Evolutionary conservation across 495 filamentous ascomycete species (phyloP).

Genomic region (Aspergillus kassunensis): DNA sequence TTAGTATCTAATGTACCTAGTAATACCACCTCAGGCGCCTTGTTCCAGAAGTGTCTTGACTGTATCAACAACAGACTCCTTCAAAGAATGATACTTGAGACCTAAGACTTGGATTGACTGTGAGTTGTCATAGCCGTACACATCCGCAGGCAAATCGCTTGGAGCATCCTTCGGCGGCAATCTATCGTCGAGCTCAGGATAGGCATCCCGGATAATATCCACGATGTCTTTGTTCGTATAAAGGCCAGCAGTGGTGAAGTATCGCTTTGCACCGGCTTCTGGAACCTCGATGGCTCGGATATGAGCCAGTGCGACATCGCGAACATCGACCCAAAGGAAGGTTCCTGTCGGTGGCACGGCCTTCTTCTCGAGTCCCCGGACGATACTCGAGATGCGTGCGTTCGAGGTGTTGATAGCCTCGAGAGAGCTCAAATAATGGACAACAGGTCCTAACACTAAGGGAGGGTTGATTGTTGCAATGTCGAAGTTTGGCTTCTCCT

Average conservation of each 20-base stretch:
- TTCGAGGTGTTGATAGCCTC: conserved; percentile 69
- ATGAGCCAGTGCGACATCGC: conserved; percentile 69
- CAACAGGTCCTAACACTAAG: conserved; percentile 68
- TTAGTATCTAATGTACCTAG: background rate
- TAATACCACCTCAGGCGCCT: conserved; percentile 23
- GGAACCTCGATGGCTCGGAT: conserved; percentile 63
- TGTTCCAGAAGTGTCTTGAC: conserved; percentile 50
- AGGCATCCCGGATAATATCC: conserved; percentile 60
- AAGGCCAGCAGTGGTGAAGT: conserved; percentile 62
- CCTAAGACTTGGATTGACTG: conserved; percentile 55
- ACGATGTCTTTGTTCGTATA: conserved; percentile 63
- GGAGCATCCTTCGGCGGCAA: conserved; percentile 50
- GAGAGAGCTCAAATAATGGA: conserved; percentile 61
- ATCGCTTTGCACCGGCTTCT: conserved; percentile 65
- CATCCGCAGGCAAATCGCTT: conserved; percentile 32
- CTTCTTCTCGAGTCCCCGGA: conserved; percentile 63
- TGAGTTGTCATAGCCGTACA: conserved; percentile 50
- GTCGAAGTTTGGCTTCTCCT: conserved; percentile 73
- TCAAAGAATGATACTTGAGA: conserved; percentile 50
- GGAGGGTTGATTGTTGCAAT: conserved; percentile 69
- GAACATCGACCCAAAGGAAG: conserved; percentile 64
- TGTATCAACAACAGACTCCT: conserved; percentile 54
- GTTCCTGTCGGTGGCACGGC: conserved; percentile 52
- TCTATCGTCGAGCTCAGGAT: conserved; percentile 59
- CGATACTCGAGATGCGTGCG: conserved; percentile 47